A percentile compares a stretch with the other conserved stretches of the same genome.
Evolutionary conservation across 2,329 filamentous ascomycete species (phyloP).

Genomic region (Pseudopithomyces chartarum): DNA sequence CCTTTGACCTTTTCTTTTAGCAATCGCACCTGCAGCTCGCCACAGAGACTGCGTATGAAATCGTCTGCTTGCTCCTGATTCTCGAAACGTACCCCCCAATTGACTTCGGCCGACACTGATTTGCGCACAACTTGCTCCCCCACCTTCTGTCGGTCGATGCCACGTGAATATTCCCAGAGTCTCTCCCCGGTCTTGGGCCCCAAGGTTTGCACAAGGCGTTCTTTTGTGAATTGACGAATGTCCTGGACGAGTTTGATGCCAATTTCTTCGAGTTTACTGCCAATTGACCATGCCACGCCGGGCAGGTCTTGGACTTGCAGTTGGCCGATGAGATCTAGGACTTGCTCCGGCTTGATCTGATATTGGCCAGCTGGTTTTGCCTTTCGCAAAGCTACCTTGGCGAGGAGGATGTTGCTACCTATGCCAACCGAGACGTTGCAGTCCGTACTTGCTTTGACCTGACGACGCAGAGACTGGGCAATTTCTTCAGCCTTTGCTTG

Average conservation of each 20-base stretch:
- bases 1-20: constrained; percentile 85
- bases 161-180: constrained; percentile 86
- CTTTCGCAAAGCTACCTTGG: constrained; percentile 86
- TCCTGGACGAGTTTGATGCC: constrained; percentile 84
- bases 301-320: constrained; percentile 82
- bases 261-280: constrained; percentile 84
- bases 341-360: constrained; percentile 81
- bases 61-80: constrained; percentile 92
- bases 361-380: constrained; percentile 95
- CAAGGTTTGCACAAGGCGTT: constrained; percentile 72
- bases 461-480: constrained; percentile 67
- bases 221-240: constrained; percentile 75
- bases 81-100: constrained; percentile 96
- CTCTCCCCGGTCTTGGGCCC: constrained; percentile 93
- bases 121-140: constrained; percentile 86
- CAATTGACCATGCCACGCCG: constrained; percentile 89
- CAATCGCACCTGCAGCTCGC: constrained; percentile 80
- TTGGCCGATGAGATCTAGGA: constrained; percentile 75
- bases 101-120: constrained; percentile 95
- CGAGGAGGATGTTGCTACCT: constrained; percentile 85
- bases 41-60: constrained; percentile 83
- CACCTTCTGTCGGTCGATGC: constrained; percentile 84
- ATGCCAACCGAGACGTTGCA: constrained; percentile 94
- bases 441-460: constrained; percentile 74
- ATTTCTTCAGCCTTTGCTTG: constrained; percentile 78